Evolutionary conservation across 2,329 filamentous ascomycete genomes (phyloP).

Genomic region (Neonectria neomacrospora): DNA sequence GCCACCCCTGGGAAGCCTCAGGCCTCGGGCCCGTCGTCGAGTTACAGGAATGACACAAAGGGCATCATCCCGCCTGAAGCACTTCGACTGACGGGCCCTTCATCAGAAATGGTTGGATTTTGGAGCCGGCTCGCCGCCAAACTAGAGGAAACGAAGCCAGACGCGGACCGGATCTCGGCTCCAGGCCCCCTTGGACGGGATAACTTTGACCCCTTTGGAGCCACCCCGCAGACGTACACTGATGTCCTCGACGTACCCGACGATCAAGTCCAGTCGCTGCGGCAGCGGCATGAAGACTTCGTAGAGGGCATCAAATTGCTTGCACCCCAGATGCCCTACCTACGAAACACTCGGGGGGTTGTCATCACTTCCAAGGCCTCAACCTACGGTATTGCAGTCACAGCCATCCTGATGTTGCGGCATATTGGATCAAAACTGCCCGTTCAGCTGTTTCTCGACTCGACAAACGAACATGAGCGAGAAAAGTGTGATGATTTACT

Average conservation of each 20-base stretch:
- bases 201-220: constrained; percentile 33
- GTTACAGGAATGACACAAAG: background rate
- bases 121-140: constrained; percentile 27
- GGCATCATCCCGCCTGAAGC: background rate
- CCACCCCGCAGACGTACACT: constrained; percentile 14
- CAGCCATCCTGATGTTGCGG: constrained; percentile 38
- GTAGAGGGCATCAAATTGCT: constrained; percentile 28
- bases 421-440: constrained; percentile 36
- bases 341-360: constrained; percentile 26
- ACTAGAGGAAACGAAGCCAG: constrained; percentile 31
- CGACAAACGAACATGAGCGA: constrained; percentile 26
- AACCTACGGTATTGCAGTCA: constrained; percentile 34
- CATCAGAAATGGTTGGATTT: constrained; percentile 29
- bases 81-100: constrained; percentile 29
- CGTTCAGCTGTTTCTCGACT: constrained; percentile 36
- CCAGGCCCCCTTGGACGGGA: constrained; percentile 26
- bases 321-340: constrained; percentile 28
- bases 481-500: constrained; percentile 26
- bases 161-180: constrained; percentile 26
- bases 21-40: background rate
- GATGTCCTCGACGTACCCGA: constrained; percentile 30
- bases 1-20: background rate
- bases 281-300: constrained; percentile 30
- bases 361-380: constrained; percentile 38
- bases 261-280: constrained; percentile 28